Base-by-base conservation (phyloP, 2,329 filamentous ascomycete genomes). In the Colletotrichum sp. region DNA sequence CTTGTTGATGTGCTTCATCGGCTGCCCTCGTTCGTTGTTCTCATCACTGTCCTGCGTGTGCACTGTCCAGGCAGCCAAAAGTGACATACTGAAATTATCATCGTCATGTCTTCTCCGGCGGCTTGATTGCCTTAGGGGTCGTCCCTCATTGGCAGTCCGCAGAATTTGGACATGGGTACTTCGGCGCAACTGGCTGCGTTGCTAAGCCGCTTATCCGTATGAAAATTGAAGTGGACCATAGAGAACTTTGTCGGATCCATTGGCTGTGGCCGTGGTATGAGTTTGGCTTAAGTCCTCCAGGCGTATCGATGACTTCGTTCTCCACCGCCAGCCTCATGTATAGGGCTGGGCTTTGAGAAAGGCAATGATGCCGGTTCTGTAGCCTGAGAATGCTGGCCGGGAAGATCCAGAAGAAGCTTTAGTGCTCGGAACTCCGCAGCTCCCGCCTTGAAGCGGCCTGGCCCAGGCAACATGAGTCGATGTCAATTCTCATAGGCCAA, bases 41-140 rank as follows among this genome's bases (percentile, higher is more conserved):
- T 44, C 3, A 44, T 0, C 16, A 44, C 16, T 44, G 19, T 11
- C 8, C 19, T 44, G 19, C 16, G 19, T n/a, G 11, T n/a, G 19
- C 39, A 44, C 19, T 6, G 39, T 44, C 8, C 19, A 44, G 5
- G 39, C 39, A 44, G 19, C 39, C 39, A 44, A n/a, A 44, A 44
- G 19, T n/a, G 3, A n/a, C 19, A 44, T 12, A 19, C 1, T 4
- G 1, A 0, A 5, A 11, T 11, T 11, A n/a, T 44, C 39, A 44
- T 44, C 39, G 19, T 44, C 39, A 44, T 44, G 16, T 44, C 19
- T 44, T 44, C 19, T 44, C 39, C 16, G 39, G 16, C 16, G 39
- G 39, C 2, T n/a, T 44, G 39, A n/a, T 44, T 1, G 1, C 9
- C 39, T 19, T 11, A 6, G 9, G 5, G 36, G 36, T 44, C 8